phyloP scores from a whole-genome alignment of 2,329 filamentous ascomycete species.

The Pseudogymnoascus sp. region DNA sequence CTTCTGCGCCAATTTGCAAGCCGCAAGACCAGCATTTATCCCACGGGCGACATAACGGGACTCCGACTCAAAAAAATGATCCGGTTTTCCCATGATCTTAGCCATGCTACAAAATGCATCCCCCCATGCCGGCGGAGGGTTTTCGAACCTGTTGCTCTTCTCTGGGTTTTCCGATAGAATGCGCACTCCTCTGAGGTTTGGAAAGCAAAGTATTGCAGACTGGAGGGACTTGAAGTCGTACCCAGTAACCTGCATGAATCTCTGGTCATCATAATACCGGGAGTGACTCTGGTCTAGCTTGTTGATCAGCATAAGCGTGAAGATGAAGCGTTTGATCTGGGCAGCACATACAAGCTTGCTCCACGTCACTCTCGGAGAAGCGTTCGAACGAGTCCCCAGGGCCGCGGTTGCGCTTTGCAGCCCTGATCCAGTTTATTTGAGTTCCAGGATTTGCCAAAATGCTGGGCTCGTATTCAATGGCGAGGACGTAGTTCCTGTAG shows the following conservation, averaged over 20 bases:
- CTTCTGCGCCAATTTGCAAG: background rate
- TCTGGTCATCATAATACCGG: background rate
- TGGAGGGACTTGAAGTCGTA: background rate
- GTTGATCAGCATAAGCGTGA: background rate
- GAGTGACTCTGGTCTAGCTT: background rate
- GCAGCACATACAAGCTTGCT: background rate
- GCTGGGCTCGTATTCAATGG: background rate
- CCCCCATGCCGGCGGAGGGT: background rate
- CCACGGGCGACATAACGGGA: background rate
- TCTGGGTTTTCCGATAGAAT: background rate
- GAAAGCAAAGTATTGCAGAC: background rate
- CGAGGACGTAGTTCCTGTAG: background rate
- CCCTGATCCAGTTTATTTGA: no score
- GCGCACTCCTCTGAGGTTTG: background rate
- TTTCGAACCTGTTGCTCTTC: background rate
- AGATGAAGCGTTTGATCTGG: background rate
- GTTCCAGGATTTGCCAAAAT: background rate
- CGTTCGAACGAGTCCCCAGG: background rate
- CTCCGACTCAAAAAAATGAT: background rate
- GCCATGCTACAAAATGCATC: background rate
- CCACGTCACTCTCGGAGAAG: background rate
- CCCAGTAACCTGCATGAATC: background rate
- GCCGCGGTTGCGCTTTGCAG: no score
- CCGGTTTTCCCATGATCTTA: background rate
- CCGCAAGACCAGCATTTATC: background rate